phyloP scores from a whole-genome alignment of 352 stramenopile species.

The Phytopythium helicoides region DNA sequence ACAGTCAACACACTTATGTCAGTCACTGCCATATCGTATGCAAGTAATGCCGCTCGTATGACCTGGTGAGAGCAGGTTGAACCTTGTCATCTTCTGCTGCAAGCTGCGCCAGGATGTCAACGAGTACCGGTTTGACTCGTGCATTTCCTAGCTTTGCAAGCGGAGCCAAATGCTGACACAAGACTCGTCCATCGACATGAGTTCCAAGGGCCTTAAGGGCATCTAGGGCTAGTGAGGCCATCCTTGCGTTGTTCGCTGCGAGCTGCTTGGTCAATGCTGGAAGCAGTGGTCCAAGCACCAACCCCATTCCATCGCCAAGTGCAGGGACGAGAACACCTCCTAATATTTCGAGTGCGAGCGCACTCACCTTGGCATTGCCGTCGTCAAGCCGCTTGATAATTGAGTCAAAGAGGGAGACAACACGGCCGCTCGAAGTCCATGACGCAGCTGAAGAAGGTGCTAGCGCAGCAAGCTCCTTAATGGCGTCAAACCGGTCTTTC shows the following conservation, averaged over 20 bases:
- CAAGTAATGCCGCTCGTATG: neutral
- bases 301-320: conserved; percentile 53
- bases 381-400: conserved; percentile 73
- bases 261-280: conserved; percentile 57
- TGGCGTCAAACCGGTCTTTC: conserved; percentile 73
- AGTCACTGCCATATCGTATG: neutral
- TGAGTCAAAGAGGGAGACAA: conserved; percentile 62
- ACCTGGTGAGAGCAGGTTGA: conserved; percentile 43
- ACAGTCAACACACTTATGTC: too few relatives aligned
- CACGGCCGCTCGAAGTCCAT: conserved; percentile 39
- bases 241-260: conserved; percentile 49
- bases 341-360: conserved; percentile 58
- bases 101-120: conserved; percentile 52
- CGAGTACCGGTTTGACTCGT: conserved; percentile 48
- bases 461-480: conserved; percentile 26
- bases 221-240: conserved; percentile 33
- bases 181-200: conserved; percentile 38
- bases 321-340: conserved; percentile 36
- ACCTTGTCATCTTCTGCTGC: conserved; percentile 43
- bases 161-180: conserved; percentile 56
- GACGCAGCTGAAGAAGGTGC: neutral
- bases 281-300: conserved; percentile 52
- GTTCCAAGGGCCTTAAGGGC: conserved; percentile 45
- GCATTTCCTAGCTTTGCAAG: conserved; percentile 54
- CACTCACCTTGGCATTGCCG: conserved; percentile 71